Evolutionary conservation across 2,329 filamentous ascomycete species (phyloP), one percentile per base, ranked within the genome.

Genomic region (Fusarium sp.): DNA sequence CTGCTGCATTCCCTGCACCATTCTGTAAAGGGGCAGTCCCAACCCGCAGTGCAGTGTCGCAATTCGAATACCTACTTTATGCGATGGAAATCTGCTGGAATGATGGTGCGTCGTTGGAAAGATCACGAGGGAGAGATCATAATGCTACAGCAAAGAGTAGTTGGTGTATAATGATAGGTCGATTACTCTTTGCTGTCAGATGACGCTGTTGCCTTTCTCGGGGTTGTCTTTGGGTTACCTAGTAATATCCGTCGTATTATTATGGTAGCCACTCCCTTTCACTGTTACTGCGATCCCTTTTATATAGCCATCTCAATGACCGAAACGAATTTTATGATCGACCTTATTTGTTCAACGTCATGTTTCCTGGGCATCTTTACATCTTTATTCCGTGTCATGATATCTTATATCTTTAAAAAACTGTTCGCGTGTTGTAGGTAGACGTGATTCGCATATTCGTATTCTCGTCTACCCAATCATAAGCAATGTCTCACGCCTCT

Each of bases 1-100:
- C 75, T 88, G 86, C 76, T 88, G 86, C 74, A 86, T 88, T 62
- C 84, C 84, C 23, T 88, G 86, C 68, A 81, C 79, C 11, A 81
- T 87, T 40, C 83, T 87, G 80, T 87, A 75, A 80, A 32, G 42
- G 46, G 21, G 7, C n/a, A 13, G 25, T 23, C 40, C 28, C 20
- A 43, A 30, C 32, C 12, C 42, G 34, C 41, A 30, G 50, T 20
- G 56, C 20, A 32, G 16, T 14, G 18, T 27, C 50, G 32, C 42
- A 48, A 23, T 23, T 23, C 8, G 14, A 42, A 53, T 25, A 20
- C 25, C 25, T 25, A 25, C 21, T 60, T 46, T 43, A 8, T 49
- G 13, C 47, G 20, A 30, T 16, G 14, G 18, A 32, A 6, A 4
- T n/a, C 20, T 32, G 46, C 14, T 16, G 8, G 3, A 20, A 34